Conservation (phyloP, 2,329 filamentous ascomycete genomes). For the Colletotrichum sp. region DNA sequence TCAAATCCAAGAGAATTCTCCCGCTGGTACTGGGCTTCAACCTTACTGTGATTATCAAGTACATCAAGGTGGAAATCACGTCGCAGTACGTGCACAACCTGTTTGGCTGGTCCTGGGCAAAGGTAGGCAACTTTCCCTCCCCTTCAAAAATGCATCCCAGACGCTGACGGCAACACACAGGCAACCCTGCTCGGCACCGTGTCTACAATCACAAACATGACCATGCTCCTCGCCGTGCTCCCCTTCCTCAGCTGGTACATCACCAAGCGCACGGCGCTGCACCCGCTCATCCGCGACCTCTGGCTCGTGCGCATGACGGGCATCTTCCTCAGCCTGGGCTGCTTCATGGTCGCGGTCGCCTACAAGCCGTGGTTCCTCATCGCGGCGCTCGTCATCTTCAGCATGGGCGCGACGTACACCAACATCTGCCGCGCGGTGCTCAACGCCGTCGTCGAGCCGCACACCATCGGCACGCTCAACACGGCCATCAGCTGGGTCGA, state of each 20-base stretch:
- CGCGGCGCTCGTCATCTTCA: slow-evolving; percentile 47
- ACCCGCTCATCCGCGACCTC: slow-evolving; percentile 43
- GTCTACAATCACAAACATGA: slow-evolving; percentile 39
- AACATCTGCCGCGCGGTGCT: slow-evolving; percentile 53
- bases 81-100: slow-evolving; percentile 59
- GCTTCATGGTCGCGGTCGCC: slow-evolving; percentile 42
- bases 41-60: slow-evolving; percentile 35
- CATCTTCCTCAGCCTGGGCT: slow-evolving; percentile 33
- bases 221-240: slow-evolving; percentile 42
- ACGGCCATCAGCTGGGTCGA: slow-evolving; percentile 56
- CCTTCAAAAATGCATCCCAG: not conserved
- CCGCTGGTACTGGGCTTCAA: slow-evolving; percentile 41
- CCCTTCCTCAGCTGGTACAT: slow-evolving; percentile 38
- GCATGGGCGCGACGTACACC: slow-evolving; percentile 48
- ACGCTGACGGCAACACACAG: slow-evolving; percentile 20
- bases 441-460: slow-evolving; percentile 57
- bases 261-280: slow-evolving; percentile 31
- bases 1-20: slow-evolving; percentile 41
- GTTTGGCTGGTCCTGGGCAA: slow-evolving; percentile 53
- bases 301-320: slow-evolving; percentile 40
- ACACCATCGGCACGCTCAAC: slow-evolving; percentile 60
- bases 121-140: slow-evolving; percentile 27
- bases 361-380: slow-evolving; percentile 38
- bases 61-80: slow-evolving; percentile 35
- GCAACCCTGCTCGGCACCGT: slow-evolving; percentile 47